Evolutionary conservation across 2,329 filamentous ascomycete genomes (phyloP).

Genomic region (Fusarium agapanthi): DNA sequence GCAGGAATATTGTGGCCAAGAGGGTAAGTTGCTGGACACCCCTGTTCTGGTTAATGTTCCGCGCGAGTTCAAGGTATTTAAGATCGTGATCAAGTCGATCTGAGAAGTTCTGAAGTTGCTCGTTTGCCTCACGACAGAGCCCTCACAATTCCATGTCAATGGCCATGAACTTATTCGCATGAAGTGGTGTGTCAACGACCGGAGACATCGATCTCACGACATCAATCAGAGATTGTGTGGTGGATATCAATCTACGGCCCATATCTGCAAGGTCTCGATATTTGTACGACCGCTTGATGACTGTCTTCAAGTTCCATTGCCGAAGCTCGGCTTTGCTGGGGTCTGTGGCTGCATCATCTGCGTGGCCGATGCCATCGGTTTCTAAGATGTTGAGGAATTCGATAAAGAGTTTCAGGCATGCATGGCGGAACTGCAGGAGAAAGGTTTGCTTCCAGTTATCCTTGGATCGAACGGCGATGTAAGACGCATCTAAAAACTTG

Average conservation of each 20-base stretch:
- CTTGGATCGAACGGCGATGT: not conserved
- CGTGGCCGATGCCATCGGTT: no score
- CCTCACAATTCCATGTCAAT: not conserved
- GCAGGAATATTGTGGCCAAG: accelerated
- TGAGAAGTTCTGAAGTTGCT: accelerated
- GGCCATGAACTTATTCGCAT: not conserved
- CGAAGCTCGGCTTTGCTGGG: accelerated
- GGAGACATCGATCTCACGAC: not conserved
- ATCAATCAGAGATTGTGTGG: not conserved
- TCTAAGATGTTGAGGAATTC: no score
- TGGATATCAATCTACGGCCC: accelerated
- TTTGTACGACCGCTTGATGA: accelerated
- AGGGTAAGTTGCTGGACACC: accelerated
- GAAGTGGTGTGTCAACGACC: accelerated
- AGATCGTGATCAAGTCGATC: not conserved
- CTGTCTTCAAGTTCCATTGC: not conserved
- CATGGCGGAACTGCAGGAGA: not conserved
- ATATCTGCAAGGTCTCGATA: not conserved
- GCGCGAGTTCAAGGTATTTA: accelerated
- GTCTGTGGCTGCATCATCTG: accelerated
- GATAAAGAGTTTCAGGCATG: not conserved
- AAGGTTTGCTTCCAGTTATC: not conserved
- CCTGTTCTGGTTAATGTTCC: accelerated
- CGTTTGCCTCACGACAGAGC: accelerated
- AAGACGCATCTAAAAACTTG: no score